Conservation (phyloP, 768 basidiomycete genomes). For the Termitomyces sp. region DNA sequence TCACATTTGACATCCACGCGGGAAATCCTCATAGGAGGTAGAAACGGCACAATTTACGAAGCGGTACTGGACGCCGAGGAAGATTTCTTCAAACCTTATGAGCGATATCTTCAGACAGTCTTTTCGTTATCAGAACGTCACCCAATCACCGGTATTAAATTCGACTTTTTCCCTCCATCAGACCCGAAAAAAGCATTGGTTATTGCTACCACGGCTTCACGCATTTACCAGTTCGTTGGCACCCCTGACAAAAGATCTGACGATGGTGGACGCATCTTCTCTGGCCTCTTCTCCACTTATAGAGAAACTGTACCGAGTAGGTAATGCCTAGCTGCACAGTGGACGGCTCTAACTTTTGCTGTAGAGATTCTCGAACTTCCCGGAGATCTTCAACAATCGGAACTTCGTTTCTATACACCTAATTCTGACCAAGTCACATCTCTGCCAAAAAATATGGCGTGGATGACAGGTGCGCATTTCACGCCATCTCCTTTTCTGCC, state of each 20-base stretch:
- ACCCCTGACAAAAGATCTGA: slow-evolving; percentile 59
- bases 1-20: slow-evolving; percentile 69
- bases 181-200: slow-evolving; percentile 64
- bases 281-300: slow-evolving; percentile 66
- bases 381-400: slow-evolving; percentile 67
- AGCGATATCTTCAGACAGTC: slow-evolving; percentile 68
- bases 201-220: slow-evolving; percentile 76
- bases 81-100: slow-evolving; percentile 87
- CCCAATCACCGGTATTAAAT: slow-evolving; percentile 79
- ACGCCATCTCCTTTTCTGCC: neutral
- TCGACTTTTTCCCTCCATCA: slow-evolving; percentile 64
- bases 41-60: slow-evolving; percentile 84
- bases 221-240: slow-evolving; percentile 90
- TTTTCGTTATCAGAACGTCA: slow-evolving; percentile 77
- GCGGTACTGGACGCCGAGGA: slow-evolving; percentile 87
- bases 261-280: slow-evolving; percentile 71
- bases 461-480: slow-evolving; percentile 74
- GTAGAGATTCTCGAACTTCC: slow-evolving; percentile 90
- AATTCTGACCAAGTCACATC: slow-evolving; percentile 66
- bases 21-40: slow-evolving; percentile 82
- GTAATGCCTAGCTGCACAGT: slow-evolving; percentile 9
- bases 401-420: slow-evolving; percentile 74
- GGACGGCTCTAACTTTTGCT: neutral
- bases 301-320: slow-evolving; percentile 76
- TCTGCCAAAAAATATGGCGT: slow-evolving; percentile 72